Evolutionary conservation across 2,329 filamentous ascomycete species (phyloP).

Genomic region (Dryadomyces quercus-mongolicae): DNA sequence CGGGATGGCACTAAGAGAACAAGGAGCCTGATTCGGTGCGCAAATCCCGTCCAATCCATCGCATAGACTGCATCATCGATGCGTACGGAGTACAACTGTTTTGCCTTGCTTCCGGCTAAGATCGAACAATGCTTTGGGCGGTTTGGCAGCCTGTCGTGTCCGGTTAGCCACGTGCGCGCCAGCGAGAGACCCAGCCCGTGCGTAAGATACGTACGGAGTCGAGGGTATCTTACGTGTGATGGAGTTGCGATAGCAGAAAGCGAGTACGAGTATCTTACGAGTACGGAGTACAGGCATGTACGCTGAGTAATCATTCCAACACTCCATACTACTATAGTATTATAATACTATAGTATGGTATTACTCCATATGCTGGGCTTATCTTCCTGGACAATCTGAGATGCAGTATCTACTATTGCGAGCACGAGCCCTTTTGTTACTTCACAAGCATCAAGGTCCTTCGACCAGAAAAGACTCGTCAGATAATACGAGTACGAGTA

Average conservation of each 20-base stretch:
- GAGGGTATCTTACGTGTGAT: too few relatives aligned
- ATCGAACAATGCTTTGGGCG: not conserved
- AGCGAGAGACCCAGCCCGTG: not conserved
- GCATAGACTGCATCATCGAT: not conserved
- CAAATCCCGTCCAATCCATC: not conserved
- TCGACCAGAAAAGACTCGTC: not conserved
- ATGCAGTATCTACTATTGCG: too few relatives aligned
- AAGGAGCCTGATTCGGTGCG: slow-evolving; percentile 2
- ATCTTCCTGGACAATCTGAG: too few relatives aligned
- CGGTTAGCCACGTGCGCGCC: not conserved
- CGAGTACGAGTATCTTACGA: too few relatives aligned
- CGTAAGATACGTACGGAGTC: not conserved
- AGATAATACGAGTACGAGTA: not conserved
- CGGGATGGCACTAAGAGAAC: slow-evolving; percentile 8
- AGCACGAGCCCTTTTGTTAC: too few relatives aligned
- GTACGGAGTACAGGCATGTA: too few relatives aligned
- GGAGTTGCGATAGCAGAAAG: too few relatives aligned
- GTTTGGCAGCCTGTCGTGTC: not conserved
- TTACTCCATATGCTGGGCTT: too few relatives aligned
- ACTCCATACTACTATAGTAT: too few relatives aligned
- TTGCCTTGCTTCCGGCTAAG: not conserved
- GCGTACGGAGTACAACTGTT: not conserved
- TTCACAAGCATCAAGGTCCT: not conserved
- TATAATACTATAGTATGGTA: too few relatives aligned
- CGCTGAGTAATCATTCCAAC: too few relatives aligned